Conservation (phyloP, 208 protist genomes). For the Leishmania amazonensis region DNA sequence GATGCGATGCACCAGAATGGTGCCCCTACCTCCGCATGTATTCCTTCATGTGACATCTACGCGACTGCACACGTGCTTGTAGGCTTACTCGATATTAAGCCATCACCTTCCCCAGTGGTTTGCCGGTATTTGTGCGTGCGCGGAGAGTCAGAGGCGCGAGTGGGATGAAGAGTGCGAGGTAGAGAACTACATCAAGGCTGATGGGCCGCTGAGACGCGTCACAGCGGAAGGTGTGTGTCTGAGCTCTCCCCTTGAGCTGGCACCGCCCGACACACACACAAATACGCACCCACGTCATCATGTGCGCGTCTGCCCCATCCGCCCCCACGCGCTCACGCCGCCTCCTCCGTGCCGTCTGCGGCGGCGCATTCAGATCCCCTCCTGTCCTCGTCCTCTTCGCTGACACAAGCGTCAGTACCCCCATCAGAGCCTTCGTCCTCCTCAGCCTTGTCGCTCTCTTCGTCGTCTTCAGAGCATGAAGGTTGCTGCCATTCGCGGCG, state of each 20-base stretch:
- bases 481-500: slow-evolving; percentile 37
- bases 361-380: neutral
- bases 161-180: too few relatives aligned
- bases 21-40: neutral
- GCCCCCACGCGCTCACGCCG: neutral
- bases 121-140: neutral
- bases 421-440: neutral
- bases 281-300: neutral
- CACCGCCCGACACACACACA: neutral
- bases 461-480: slow-evolving; percentile 21
- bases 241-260: neutral
- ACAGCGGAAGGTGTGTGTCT: too few relatives aligned
- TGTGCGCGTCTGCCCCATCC: neutral
- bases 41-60: neutral
- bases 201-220: neutral
- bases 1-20: neutral
- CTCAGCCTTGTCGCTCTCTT: slow-evolving; percentile 19
- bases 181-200: neutral
- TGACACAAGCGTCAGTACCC: neutral
- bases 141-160: neutral
- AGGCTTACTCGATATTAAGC: neutral
- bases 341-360: neutral
- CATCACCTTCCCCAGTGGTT: neutral
- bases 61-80: neutral
- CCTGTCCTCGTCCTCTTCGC: neutral